Percentiles rank a stretch among this genome's conserved stretches.
These are phyloP conservation scores for Zoysia matrella DNA, from an alignment of 202 grass and related monocot genomes.

Conservation along the genomic window DNA sequence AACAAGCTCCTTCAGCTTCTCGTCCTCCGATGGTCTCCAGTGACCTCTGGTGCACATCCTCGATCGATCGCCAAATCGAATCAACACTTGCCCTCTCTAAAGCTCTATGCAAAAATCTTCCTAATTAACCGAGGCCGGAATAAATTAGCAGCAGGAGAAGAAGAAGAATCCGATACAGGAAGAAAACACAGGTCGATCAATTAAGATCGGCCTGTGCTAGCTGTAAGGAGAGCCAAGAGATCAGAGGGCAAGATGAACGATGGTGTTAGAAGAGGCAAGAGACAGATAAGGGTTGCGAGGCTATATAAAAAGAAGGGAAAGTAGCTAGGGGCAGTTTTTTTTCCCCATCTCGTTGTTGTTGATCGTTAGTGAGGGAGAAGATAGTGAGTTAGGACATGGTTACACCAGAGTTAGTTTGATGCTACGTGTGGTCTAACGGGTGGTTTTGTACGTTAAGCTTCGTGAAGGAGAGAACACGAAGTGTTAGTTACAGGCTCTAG, in stretches of 20 bases:
- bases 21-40: too few species aligned
- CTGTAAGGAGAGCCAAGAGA: background rate
- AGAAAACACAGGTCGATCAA: conserved; percentile 40
- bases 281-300: conserved; percentile 39
- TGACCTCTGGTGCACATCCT: conserved; percentile 40
- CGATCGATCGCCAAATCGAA: conserved; percentile 17
- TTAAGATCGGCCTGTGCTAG: conserved; percentile 25
- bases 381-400: background rate
- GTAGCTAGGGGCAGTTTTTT: conserved; percentile 46
- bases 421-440: too few species aligned
- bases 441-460: too few species aligned
- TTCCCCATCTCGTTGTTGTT: conserved; percentile 42
- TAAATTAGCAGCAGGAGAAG: conserved; percentile 40
- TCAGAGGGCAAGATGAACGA: background rate
- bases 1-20: conserved; percentile 35
- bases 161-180: conserved; percentile 23
- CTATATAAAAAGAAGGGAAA: conserved; percentile 57
- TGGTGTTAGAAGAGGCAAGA: conserved; percentile 39
- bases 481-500: too few species aligned
- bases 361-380: conserved; percentile 89
- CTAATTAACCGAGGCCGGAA: background rate
- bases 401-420: too few species aligned
- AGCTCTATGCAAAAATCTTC: background rate
- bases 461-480: too few species aligned
- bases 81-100: background rate